Evolutionary conservation across 1,284 basidiomycete species (phyloP), one percentile per base, ranked within the genome.

Genomic region (Phellinidium pouzarii): DNA sequence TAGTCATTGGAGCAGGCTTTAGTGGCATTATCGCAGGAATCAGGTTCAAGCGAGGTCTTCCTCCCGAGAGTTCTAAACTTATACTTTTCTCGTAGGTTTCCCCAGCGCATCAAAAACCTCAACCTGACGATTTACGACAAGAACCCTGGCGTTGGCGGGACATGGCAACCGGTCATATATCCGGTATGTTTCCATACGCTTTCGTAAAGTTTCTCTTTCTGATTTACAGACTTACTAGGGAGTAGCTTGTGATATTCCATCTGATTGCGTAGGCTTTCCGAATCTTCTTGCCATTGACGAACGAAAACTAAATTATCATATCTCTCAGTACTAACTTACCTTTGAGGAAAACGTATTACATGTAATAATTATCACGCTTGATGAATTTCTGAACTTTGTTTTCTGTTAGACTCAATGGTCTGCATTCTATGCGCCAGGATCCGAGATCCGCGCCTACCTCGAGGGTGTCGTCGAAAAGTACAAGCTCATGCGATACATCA

Each of bases 101-200:
- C 72, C 4, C 80, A 82, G 64, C 69, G 68, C 45, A 68, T 82
- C 12, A 69, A 71, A 42, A 80, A 82, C 53, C 59, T 81, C 6
- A 67, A 79, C 20, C 60, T 84, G 7, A 73, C 71, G 1, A 75
- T 84, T n/a, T 84, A 82, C 59, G 81, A 84, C 47, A 77, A 78
- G 56, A 75, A 76, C 53, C 67, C 70, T 3, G 78, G 75, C 1
- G 66, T 84, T 17, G 82, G 81, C 14, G 82, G 82, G 3, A 76
- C 79, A 1, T 84, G 81, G 81, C 68, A 62, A 57, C 61, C 64
- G 31, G 72, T 71, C 50, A 65, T 59, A 45, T 73, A 73, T 50
- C 69, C 71, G 20, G 60, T 63, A 43, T 41, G 63, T 12, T 7
- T 36, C 36, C n/a, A 19, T 12, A 19, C 0, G 6, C 36, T 27